A percentile compares a stretch with the other conserved stretches of the same genome.
These are phyloP conservation scores for Biscutella auriculata DNA, from an alignment of 441 rosid genomes.

Conservation along the genomic window DNA sequence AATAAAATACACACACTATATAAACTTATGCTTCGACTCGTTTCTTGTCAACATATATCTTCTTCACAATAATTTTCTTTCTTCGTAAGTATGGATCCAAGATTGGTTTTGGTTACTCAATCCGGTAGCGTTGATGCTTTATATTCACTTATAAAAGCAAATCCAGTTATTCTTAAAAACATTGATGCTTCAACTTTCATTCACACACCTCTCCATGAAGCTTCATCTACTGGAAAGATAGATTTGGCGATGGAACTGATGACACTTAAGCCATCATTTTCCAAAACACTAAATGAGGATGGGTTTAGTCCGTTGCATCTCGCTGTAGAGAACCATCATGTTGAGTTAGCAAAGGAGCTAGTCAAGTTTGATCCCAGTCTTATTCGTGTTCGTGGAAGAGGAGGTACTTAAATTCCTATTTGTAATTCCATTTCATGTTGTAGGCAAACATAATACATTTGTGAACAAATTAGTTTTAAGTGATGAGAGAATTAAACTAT, in stretches of 20 bases:
- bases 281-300: background rate
- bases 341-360: background rate
- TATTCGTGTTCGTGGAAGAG: background rate
- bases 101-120: background rate
- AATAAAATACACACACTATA: no score
- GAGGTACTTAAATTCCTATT: no score
- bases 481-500: no score
- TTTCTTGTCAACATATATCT: background rate
- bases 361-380: background rate
- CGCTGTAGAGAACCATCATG: background rate
- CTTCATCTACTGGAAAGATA: background rate
- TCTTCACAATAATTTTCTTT: background rate
- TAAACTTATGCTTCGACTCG: background rate
- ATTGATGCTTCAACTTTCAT: background rate
- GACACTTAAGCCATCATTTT: conserved; percentile 7
- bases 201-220: conserved; percentile 10
- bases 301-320: background rate
- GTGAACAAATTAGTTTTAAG: no score
- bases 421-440: no score
- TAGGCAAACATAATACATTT: no score
- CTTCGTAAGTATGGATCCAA: background rate
- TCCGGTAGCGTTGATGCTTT: conserved; percentile 4
- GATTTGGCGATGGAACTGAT: conserved; percentile 9
- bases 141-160: background rate
- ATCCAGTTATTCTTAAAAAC: background rate